Conservation (phyloP, 2,329 filamentous ascomycete species). For the Colletotrichum sansevieriae region DNA sequence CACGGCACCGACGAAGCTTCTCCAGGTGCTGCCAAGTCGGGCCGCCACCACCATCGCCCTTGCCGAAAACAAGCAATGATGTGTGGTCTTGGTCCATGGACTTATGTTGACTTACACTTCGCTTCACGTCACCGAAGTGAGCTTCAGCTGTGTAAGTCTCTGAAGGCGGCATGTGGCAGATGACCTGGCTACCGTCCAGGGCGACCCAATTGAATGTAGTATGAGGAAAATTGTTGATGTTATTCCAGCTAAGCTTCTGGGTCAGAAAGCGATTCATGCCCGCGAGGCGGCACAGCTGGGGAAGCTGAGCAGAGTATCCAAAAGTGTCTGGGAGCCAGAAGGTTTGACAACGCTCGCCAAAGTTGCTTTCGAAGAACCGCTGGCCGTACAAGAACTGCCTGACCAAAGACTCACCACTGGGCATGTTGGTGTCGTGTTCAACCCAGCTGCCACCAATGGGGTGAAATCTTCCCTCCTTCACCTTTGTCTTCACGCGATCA, state of each 20-base stretch:
- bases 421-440: slow-evolving; percentile 98
- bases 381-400: slow-evolving; percentile 97
- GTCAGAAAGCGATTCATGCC: slow-evolving; percentile 98
- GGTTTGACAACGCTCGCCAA: slow-evolving; percentile 87
- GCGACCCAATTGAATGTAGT: slow-evolving; percentile 99
- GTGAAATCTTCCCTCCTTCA: slow-evolving; percentile 91
- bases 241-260: slow-evolving; percentile 99
- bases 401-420: slow-evolving; percentile 92
- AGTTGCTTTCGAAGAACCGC: slow-evolving; percentile 92
- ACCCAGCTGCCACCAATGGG: slow-evolving; percentile 99
- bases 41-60: slow-evolving; percentile 95
- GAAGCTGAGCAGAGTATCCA: slow-evolving; percentile 94
- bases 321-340: slow-evolving; percentile 99
- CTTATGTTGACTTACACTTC: slow-evolving; percentile 93
- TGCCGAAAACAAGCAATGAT: slow-evolving; percentile 93
- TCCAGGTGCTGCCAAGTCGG: slow-evolving; percentile 95
- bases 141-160: slow-evolving; percentile 97
- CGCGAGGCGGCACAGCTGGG: slow-evolving; percentile 92
- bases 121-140: slow-evolving; percentile 92
- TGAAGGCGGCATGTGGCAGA: slow-evolving; percentile 96
- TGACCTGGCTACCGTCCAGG: slow-evolving; percentile 93
- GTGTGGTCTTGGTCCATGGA: slow-evolving; percentile 93
- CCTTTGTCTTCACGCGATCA: slow-evolving; percentile 90
- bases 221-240: slow-evolving; percentile 98
- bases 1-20: slow-evolving; percentile 92